Evolutionary conservation across 345 rosid genomes (phyloP).

Genomic region (Citrus cavaleriei): DNA sequence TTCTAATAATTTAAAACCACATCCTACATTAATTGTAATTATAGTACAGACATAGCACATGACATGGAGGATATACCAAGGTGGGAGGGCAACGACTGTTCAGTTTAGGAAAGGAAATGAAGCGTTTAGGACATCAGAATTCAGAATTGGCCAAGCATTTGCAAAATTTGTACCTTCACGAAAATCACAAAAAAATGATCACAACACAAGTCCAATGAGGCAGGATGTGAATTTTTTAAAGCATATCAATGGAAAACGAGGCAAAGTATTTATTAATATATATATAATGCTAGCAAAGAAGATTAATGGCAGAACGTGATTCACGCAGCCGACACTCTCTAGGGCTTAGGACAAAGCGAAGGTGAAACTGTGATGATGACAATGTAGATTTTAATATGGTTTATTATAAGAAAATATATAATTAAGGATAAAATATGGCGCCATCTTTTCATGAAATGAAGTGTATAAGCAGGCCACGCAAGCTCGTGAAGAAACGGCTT

Average conservation of each 20-base stretch:
- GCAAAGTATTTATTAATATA: background rate
- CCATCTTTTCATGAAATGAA: background rate
- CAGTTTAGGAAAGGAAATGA: background rate
- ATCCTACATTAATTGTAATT: background rate
- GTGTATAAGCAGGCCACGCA: background rate
- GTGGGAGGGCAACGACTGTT: background rate
- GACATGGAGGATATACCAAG: background rate
- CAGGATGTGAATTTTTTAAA: background rate
- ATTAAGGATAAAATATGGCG: background rate
- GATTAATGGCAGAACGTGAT: conserved; percentile 26
- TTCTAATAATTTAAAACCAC: background rate
- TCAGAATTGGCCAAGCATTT: background rate
- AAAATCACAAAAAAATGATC: background rate
- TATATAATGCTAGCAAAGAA: background rate
- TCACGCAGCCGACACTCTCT: conserved; percentile 26
- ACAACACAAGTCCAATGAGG: background rate
- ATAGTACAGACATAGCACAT: background rate
- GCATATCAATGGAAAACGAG: background rate
- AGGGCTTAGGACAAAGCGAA: background rate
- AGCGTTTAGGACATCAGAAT: background rate
- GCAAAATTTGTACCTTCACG: background rate
- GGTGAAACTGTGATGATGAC: conserved; percentile 10
- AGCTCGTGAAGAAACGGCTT: conserved; percentile 6
- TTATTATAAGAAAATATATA: background rate
- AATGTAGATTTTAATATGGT: background rate